A percentile compares a stretch with the other conserved stretches of the same genome.
phyloP scores from a whole-genome alignment of 1,284 basidiomycete species.

The Gastroboletus turbinatus region DNA sequence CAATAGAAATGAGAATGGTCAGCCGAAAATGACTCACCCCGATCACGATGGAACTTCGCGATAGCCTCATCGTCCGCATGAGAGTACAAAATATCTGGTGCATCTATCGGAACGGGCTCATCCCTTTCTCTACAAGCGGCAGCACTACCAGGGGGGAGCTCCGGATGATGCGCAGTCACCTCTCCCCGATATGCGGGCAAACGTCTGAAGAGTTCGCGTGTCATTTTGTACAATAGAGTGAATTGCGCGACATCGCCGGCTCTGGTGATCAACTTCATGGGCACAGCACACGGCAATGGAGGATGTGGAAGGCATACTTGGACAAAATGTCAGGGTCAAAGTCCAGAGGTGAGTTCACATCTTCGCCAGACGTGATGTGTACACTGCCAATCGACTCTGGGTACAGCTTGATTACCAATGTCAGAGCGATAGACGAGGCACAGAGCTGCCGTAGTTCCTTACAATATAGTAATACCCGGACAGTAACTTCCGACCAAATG shows the following conservation, averaged over 20 bases:
- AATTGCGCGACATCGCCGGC: slow-evolving; percentile 13
- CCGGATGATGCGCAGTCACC: slow-evolving; percentile 43
- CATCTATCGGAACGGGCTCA: slow-evolving; percentile 41
- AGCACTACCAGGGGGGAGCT: slow-evolving; percentile 45
- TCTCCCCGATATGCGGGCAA: slow-evolving; percentile 60
- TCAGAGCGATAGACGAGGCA: background rate
- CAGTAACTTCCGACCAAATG: slow-evolving; percentile 11
- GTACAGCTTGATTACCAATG: slow-evolving; percentile 21
- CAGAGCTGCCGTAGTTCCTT: background rate
- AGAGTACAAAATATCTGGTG: slow-evolving; percentile 54
- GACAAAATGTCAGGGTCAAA: slow-evolving; percentile 18
- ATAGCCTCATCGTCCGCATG: slow-evolving; percentile 55
- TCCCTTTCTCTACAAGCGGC: slow-evolving; percentile 38
- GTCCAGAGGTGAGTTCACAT: slow-evolving; percentile 23
- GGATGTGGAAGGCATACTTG: slow-evolving; percentile 1
- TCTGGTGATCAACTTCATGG: slow-evolving; percentile 3
- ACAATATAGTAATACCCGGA: slow-evolving; percentile 14
- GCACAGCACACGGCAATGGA: background rate
- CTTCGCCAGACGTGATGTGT: slow-evolving; percentile 29
- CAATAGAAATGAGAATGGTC: no score
- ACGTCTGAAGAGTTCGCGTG: slow-evolving; percentile 40
- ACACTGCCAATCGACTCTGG: slow-evolving; percentile 30
- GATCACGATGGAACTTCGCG: slow-evolving; percentile 41
- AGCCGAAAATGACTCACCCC: slow-evolving; percentile 24
- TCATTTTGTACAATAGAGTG: slow-evolving; percentile 17